Percentiles rank a stretch among this genome's conserved stretches.
phyloP scores from a whole-genome alignment of 768 basidiomycete species.

The Steccherinum ochraceum region DNA sequence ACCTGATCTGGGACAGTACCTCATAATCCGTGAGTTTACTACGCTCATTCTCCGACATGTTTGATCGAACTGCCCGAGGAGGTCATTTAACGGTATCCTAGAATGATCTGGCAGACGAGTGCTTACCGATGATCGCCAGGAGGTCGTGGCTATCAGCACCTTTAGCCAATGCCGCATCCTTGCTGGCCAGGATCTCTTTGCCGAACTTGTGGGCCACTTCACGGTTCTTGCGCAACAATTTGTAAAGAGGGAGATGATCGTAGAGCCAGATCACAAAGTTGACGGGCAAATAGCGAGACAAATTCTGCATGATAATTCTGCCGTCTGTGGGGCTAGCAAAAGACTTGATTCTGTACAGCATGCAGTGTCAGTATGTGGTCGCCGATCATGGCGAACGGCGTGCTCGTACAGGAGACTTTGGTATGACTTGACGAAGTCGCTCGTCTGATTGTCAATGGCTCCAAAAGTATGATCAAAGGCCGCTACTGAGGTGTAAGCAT shows the following conservation, averaged over 20 bases:
- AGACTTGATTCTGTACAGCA: neutral
- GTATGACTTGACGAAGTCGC: slow-evolving; percentile 50
- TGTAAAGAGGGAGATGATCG: slow-evolving; percentile 29
- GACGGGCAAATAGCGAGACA: neutral
- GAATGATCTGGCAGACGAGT: slow-evolving; percentile 36
- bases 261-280: neutral
- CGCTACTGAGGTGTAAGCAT: slow-evolving; percentile 7
- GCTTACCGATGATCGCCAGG: slow-evolving; percentile 48
- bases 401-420: slow-evolving; percentile 32
- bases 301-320: neutral
- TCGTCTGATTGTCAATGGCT: slow-evolving; percentile 40
- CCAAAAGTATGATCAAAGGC: slow-evolving; percentile 49
- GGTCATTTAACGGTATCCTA: slow-evolving; percentile 41
- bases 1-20: slow-evolving; percentile 24
- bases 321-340: neutral
- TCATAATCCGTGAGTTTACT: slow-evolving; percentile 29
- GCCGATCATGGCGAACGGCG: neutral
- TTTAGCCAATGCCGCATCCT: slow-evolving; percentile 39
- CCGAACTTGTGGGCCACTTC: slow-evolving; percentile 29
- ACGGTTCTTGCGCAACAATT: slow-evolving; percentile 25
- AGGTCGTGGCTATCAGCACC: slow-evolving; percentile 49
- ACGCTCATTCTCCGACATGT: slow-evolving; percentile 39
- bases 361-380: neutral
- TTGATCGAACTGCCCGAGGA: slow-evolving; percentile 40
- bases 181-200: slow-evolving; percentile 38